Percentiles rank a stretch among this genome's conserved stretches.
Evolutionary conservation across 129 eudicot species (phyloP).

Genomic region (Flaveria brownii): DNA sequence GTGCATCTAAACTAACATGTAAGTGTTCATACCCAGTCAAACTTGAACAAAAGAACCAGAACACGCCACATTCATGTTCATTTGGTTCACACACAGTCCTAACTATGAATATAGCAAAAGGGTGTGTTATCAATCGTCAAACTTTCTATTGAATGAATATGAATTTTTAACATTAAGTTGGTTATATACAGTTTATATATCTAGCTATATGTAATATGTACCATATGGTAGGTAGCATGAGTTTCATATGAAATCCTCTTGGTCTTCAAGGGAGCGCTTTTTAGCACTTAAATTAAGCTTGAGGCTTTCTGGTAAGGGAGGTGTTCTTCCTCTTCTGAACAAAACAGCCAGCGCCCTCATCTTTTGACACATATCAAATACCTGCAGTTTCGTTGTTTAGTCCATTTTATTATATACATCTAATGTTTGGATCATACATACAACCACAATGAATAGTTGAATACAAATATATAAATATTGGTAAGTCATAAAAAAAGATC

Average conservation of each 20-base stretch:
- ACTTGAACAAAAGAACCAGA: no score
- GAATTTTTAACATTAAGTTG: neutral
- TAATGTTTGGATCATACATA: neutral
- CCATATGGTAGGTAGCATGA: neutral
- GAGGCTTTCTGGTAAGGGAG: conserved; percentile 91
- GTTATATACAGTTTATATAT: conserved; percentile 27
- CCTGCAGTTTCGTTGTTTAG: conserved; percentile 45
- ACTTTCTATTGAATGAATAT: conserved; percentile 6
- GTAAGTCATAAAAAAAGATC: neutral
- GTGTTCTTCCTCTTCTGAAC: conserved; percentile 88
- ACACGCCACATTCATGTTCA: no score
- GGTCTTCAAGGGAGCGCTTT: conserved; percentile 94
- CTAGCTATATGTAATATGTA: neutral
- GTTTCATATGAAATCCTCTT: conserved; percentile 42
- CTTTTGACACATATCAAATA: conserved; percentile 81
- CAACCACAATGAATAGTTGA: neutral
- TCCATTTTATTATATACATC: neutral
- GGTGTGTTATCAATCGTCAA: conserved; percentile 14
- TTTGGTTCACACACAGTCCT: neutral
- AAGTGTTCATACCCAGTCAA: neutral
- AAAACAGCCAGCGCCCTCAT: conserved; percentile 91
- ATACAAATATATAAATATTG: neutral
- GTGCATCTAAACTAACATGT: no score
- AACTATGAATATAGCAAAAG: neutral
- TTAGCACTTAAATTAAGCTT: conserved; percentile 84